These are phyloP conservation scores for Fusarium coffeatum DNA, from an alignment of 2,329 filamentous ascomycete genomes.

Conservation along the genomic window DNA sequence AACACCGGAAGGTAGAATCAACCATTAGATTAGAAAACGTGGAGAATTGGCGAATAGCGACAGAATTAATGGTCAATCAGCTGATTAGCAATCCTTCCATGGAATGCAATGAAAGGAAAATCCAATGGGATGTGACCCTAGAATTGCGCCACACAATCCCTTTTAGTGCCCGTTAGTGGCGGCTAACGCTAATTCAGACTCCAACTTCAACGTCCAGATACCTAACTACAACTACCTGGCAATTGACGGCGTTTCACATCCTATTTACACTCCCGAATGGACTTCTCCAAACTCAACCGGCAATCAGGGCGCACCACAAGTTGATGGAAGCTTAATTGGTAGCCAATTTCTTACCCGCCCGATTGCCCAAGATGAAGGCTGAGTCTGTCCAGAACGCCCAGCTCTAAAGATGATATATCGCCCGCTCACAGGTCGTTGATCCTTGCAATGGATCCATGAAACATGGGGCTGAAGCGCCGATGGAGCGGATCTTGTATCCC, in stretches of 20 bases:
- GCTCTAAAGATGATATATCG: background rate
- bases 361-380: background rate
- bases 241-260: rapidly evolving
- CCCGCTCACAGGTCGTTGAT: background rate
- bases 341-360: no score
- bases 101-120: background rate
- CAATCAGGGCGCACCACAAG: rapidly evolving
- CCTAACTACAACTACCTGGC: background rate
- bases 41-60: no score
- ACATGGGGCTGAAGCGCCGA: background rate
- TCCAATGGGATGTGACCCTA: background rate
- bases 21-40: no score
- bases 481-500: background rate
- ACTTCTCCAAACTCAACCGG: background rate
- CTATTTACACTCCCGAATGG: background rate
- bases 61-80: background rate
- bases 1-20: no score
- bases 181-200: background rate
- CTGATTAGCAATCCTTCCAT: background rate
- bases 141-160: background rate
- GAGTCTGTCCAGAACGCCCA: background rate
- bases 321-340: rapidly evolving
- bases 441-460: no score
- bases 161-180: background rate
- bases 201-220: background rate